These are phyloP conservation scores for Fraxinus paxiana DNA, from an alignment of 305 asterid genomes.

Conservation along the genomic window DNA sequence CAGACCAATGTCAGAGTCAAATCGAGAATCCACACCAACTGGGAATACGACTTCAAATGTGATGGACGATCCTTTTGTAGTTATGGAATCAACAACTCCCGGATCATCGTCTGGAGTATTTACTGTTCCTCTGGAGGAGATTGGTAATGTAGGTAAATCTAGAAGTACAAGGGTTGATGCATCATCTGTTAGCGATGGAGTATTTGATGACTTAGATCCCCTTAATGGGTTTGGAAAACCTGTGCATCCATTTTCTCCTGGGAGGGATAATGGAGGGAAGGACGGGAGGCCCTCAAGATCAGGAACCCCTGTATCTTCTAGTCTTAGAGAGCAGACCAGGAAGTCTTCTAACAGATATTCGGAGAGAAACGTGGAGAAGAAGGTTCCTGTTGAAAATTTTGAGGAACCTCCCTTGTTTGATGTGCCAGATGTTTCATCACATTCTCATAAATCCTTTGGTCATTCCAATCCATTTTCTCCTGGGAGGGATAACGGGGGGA, in stretches of 20 bases:
- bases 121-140: constrained; percentile 66
- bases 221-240: constrained; percentile 54
- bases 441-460: constrained; percentile 48
- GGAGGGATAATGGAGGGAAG: constrained; percentile 47
- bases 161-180: constrained; percentile 49
- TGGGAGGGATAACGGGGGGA: constrained; percentile 46
- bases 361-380: constrained; percentile 47
- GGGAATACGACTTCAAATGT: constrained; percentile 35
- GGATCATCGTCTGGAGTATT: constrained; percentile 41
- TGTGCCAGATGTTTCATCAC: constrained; percentile 50
- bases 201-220: constrained; percentile 81
- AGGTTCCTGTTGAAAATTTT: constrained; percentile 46
- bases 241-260: constrained; percentile 52
- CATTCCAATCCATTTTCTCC: constrained; percentile 45
- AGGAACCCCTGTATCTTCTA: constrained; percentile 42
- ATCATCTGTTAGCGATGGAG: constrained; percentile 53
- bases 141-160: constrained; percentile 47
- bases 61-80: constrained; percentile 69
- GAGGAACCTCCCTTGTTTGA: constrained; percentile 73
- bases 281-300: constrained; percentile 52
- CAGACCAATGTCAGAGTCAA: constrained; percentile 69
- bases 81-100: constrained; percentile 50
- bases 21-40: constrained; percentile 53
- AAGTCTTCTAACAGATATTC: constrained; percentile 49
- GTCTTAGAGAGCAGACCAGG: constrained; percentile 44